phyloP scores from a whole-genome alignment of 2,329 filamentous ascomycete species.

The Xenosphaeropsis pyriputrescens region DNA sequence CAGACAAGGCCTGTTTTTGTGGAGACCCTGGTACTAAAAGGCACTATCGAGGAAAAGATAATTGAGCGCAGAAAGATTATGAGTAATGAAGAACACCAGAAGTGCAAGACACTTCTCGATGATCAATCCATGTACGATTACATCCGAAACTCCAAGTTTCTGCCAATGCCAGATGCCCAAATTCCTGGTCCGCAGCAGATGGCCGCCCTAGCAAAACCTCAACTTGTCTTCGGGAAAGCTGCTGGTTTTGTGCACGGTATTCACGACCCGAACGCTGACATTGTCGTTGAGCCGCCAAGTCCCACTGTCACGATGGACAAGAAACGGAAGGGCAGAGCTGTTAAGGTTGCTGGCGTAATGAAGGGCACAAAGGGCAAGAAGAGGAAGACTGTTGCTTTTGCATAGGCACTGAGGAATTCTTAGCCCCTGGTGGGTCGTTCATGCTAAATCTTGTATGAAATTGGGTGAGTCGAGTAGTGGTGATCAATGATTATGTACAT shows the following conservation, averaged over 20 bases:
- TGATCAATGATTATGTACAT: too few species aligned
- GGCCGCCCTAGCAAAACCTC: slow-evolving; percentile 26
- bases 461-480: too few species aligned
- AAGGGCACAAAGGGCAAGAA: too few species aligned
- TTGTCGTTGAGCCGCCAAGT: slow-evolving; percentile 6
- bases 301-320: neutral
- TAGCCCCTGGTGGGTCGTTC: too few species aligned
- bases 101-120: slow-evolving; percentile 40
- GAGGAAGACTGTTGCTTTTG: too few species aligned
- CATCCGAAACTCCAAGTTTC: slow-evolving; percentile 37
- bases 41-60: slow-evolving; percentile 77
- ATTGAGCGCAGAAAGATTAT: slow-evolving; percentile 59
- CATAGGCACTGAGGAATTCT: too few species aligned
- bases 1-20: slow-evolving; percentile 68
- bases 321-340: too few species aligned
- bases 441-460: too few species aligned
- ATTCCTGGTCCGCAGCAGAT: slow-evolving; percentile 28
- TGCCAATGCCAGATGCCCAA: slow-evolving; percentile 12
- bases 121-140: slow-evolving; percentile 42
- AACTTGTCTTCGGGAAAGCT: slow-evolving; percentile 30
- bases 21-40: slow-evolving; percentile 68
- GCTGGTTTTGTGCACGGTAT: neutral
- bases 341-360: too few species aligned
- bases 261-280: slow-evolving; percentile 11
- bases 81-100: slow-evolving; percentile 49